Base-by-base conservation (phyloP, 148 eudicot species). In the Rhododendron griersonianum region DNA sequence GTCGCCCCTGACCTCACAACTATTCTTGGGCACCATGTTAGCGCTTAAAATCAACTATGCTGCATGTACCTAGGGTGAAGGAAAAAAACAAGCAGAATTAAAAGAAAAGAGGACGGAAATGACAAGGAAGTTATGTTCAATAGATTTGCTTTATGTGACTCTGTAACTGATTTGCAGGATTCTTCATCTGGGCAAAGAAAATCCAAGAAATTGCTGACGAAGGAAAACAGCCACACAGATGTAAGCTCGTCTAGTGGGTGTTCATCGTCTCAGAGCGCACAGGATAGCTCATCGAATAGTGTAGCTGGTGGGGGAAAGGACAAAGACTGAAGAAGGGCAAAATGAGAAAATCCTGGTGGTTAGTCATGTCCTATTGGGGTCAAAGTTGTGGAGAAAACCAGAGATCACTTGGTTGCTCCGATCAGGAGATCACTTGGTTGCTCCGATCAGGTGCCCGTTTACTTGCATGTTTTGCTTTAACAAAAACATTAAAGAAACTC, bases 251-350 rank as follows among this genome's bases (percentile, higher is more conserved):
- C 92, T 21, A 90, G 91, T 78, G 88, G 89, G 86, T 91, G 91
- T 89, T 92, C 91, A 28, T 92, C 92, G 6, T 85, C 91, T 55
- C 87, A 21, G 78, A 88, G 91, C 41, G 81, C 87, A 74, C 92
- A 88, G 18, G 89, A 87, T 33, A 75, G 87, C 83, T 91, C 94
- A 65, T 91, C 94, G 53, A 91, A 88, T 85, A 89, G 94, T n/a
- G 87, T 92, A 37, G 86, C 83, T 86, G 91, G 94, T 51, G 91
- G 90, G 41, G 83, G 81, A 51, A 89, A 87, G 76, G 44, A 82
- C 19, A 84, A 88, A 53, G 87, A 85, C 50, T 86, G 87, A 91
- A 39, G 86, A 53, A 35, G 63, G 21, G 39, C 61, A 67, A 74
- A 80, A 44, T 11, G n/a, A 45, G 55, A n/a, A 11, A n/a, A 63